Percentiles rank a stretch among this genome's conserved stretches.
These are phyloP conservation scores for Chaetoscypha palmicola DNA, from an alignment of 2,329 filamentous ascomycete genomes.

Conservation along the genomic window DNA sequence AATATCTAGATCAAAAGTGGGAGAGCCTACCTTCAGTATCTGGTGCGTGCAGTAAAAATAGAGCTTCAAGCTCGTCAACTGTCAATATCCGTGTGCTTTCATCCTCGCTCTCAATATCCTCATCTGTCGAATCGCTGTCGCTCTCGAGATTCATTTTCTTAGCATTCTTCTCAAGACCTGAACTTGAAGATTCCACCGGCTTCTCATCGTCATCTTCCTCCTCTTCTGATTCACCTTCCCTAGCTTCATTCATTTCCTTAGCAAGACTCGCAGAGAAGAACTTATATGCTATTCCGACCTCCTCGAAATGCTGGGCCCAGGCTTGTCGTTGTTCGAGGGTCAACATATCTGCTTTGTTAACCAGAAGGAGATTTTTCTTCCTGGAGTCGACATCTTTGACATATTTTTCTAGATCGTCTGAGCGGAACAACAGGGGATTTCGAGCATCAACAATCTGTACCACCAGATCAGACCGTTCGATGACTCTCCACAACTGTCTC, in stretches of 20 bases:
- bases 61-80: constrained; percentile 82
- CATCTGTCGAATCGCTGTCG: constrained; percentile 32
- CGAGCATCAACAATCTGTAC: constrained; percentile 98
- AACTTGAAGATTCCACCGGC: constrained; percentile 12
- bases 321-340: constrained; percentile 70
- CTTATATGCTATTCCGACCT: constrained; percentile 76
- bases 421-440: constrained; percentile 89
- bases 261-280: constrained; percentile 95
- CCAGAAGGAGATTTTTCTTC: constrained; percentile 86
- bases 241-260: constrained; percentile 77
- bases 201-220: constrained; percentile 38
- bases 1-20: not conserved
- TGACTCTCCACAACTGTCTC: constrained; percentile 96
- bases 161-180: constrained; percentile 29
- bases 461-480: constrained; percentile 89
- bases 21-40: constrained; percentile 44
- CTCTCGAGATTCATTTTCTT: constrained; percentile 35
- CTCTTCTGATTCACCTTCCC: constrained; percentile 46
- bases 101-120: constrained; percentile 29
- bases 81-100: constrained; percentile 72
- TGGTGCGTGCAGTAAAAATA: constrained; percentile 74
- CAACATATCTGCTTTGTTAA: constrained; percentile 99
- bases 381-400: constrained; percentile 84
- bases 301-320: constrained; percentile 83
- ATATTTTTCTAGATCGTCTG: constrained; percentile 86